Evolutionary conservation across 164 flowering plant genomes (phyloP), one percentile per base, ranked within the genome.

Genomic region (Protea cynaroides): DNA sequence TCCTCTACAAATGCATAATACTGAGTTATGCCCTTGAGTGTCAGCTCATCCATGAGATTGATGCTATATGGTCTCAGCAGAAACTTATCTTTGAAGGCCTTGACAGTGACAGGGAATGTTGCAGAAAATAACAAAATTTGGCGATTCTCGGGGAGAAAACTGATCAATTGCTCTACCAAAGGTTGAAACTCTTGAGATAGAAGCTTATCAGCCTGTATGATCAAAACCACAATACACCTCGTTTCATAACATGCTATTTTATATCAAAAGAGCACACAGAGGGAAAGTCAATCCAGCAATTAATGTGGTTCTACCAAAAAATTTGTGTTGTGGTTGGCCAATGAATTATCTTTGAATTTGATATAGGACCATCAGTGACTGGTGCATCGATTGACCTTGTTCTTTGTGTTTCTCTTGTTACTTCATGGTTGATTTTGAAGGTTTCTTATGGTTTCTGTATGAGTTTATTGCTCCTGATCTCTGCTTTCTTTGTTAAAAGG

Each of bases 1-100:
- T 94, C 99, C 69, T 94, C 99, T 56, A 94, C 99, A 81, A 94
- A 94, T 64, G 97, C 99, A 84, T 94, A 91, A 72, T 47, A 94
- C 58, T 94, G 97, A 24, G 99, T 94, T 57, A 94, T 87, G 77
- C 98, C 98, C 91, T 90, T 91, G 22, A 94, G 84, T 3, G 98
- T 94, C 56, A 94, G 96, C 79, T 91, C 97, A 66, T 94, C 98
- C 98, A 94, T 94, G 50, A 94, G 89, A 80, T 94, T 94, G 56
- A 94, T 94, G 25, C 91, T 63, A 66, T 94, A 94, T 22, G 98
- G 92, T 79, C 80, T 89, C 9, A 72, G 75, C 9, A 91, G 75
- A 72, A 79, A 91, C 84, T 88, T 85, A 65, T 94, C 97, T 69
- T 89, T 94, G 58, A 94, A 91, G 74, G 80, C 90, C 76, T 94